Percentiles rank a stretch among this genome's conserved stretches.
Conservation (phyloP, 2,329 filamentous ascomycete genomes). For the Neocucurbitaria cava region DNA sequence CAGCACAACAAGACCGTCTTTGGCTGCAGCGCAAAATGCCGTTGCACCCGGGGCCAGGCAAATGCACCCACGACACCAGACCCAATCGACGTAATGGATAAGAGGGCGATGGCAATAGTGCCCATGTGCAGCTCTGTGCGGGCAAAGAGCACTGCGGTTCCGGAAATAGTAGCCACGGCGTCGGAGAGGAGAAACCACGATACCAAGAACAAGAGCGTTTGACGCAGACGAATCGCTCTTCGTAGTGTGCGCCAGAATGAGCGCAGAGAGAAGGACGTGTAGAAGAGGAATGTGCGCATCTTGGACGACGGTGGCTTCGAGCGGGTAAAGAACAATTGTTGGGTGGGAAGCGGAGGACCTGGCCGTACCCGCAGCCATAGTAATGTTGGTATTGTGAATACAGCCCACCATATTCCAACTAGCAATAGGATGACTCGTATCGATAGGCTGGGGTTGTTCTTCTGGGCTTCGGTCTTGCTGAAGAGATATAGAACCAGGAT, state of each 20-base stretch:
- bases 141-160: conserved; percentile 91
- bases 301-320: conserved; percentile 13
- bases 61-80: conserved; percentile 87
- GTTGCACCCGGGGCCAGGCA: conserved; percentile 81
- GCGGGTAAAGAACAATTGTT: conserved; percentile 20
- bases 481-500: conserved; percentile 73
- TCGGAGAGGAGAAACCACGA: conserved; percentile 95
- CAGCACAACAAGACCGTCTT: conserved; percentile 86
- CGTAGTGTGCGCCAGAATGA: conserved; percentile 80
- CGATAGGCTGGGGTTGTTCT: conserved; percentile 79
- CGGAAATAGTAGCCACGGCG: conserved; percentile 89
- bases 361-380: conserved; percentile 84
- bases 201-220: conserved; percentile 77
- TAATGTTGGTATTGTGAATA: conserved; percentile 83
- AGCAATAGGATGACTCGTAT: conserved; percentile 82
- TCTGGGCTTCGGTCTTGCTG: conserved; percentile 47
- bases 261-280: conserved; percentile 81
- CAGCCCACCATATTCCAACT: conserved; percentile 86
- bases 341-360: conserved; percentile 72
- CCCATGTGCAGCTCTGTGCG: conserved; percentile 90
- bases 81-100: conserved; percentile 88
- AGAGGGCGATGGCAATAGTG: conserved; percentile 81
- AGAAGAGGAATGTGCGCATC: conserved; percentile 60
- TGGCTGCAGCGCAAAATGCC: conserved; percentile 69
- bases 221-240: conserved; percentile 71